Percentiles rank a stretch among this genome's conserved stretches.
phyloP scores from a whole-genome alignment of 2,329 filamentous ascomycete genomes.

The Thielaviopsis cerberus region DNA sequence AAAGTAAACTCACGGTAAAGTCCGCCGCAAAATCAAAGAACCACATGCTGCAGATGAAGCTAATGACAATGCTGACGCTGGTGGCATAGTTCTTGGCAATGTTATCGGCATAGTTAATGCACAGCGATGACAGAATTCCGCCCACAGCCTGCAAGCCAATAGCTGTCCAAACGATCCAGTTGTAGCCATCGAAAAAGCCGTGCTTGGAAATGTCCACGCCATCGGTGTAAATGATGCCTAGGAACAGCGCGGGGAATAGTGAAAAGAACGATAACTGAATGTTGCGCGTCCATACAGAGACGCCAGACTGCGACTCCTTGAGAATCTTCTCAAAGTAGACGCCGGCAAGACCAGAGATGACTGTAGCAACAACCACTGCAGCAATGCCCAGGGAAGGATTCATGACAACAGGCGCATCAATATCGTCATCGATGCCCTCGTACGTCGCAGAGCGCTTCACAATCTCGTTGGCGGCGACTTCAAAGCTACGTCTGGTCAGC shows the following conservation, averaged over 20 bases:
- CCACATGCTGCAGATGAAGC: slow-evolving; percentile 65
- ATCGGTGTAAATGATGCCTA: slow-evolving; percentile 75
- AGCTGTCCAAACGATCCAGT: slow-evolving; percentile 73
- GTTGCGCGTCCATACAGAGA: slow-evolving; percentile 83
- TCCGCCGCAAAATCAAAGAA: slow-evolving; percentile 70
- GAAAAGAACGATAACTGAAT: slow-evolving; percentile 91
- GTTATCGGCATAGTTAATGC: slow-evolving; percentile 34
- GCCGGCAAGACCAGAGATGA: slow-evolving; percentile 67
- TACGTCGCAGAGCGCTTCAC: slow-evolving; percentile 67
- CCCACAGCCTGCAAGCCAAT: slow-evolving; percentile 68
- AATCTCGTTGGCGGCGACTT: slow-evolving; percentile 16
- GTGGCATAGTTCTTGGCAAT: slow-evolving; percentile 90
- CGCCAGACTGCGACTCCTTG: slow-evolving; percentile 58
- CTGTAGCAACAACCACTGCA: slow-evolving; percentile 59
- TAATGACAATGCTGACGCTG: slow-evolving; percentile 77
- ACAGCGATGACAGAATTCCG: slow-evolving; percentile 49
- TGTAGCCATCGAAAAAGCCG: slow-evolving; percentile 91
- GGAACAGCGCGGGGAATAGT: slow-evolving; percentile 68
- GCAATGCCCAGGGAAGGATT: slow-evolving; percentile 54
- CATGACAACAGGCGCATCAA: slow-evolving; percentile 23
- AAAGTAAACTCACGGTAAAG: slow-evolving; percentile 44
- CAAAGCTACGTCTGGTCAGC: slow-evolving; percentile 28
- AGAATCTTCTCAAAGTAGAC: slow-evolving; percentile 84
- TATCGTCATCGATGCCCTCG: slow-evolving; percentile 57
- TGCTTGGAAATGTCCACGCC: slow-evolving; percentile 64